Conservation (phyloP, 225 moss, liverwort and hornwort genomes). For the Polytrichum commune region DNA sequence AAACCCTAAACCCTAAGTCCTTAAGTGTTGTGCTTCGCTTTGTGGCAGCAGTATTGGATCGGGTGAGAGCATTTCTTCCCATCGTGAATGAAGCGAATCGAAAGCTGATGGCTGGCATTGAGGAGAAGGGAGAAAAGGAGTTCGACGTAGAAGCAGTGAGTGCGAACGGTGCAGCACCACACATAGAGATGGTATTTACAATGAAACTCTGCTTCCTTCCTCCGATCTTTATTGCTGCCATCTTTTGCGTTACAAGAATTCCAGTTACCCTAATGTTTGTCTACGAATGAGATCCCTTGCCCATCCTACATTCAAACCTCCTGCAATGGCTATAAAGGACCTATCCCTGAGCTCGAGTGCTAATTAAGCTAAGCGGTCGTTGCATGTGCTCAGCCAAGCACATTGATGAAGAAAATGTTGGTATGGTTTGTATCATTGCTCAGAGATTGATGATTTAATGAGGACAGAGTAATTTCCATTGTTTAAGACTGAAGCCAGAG, state of each 20-base stretch:
- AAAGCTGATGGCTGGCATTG: slow-evolving; percentile 66
- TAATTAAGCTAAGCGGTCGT: too few relatives aligned
- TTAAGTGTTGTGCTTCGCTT: not conserved
- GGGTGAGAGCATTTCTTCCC: slow-evolving; percentile 78
- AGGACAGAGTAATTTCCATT: too few relatives aligned
- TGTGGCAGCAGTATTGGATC: slow-evolving; percentile 54
- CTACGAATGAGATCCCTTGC: too few relatives aligned
- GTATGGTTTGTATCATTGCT: too few relatives aligned
- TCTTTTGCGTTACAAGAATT: not conserved
- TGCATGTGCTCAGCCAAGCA: too few relatives aligned
- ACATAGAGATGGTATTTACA: slow-evolving; percentile 73
- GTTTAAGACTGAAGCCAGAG: too few relatives aligned
- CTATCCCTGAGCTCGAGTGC: too few relatives aligned
- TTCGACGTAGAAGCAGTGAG: slow-evolving; percentile 70
- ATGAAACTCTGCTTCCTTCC: not conserved
- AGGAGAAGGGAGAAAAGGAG: slow-evolving; percentile 69
- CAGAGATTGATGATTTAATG: too few relatives aligned
- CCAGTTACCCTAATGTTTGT: not conserved
- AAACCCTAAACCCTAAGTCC: slow-evolving; percentile 1
- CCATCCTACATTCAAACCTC: not conserved
- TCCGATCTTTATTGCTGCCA: not conserved
- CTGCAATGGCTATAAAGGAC: too few relatives aligned
- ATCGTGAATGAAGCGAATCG: slow-evolving; percentile 71
- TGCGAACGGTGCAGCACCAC: slow-evolving; percentile 44
- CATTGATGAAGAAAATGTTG: too few relatives aligned